Percentiles rank a stretch among this genome's conserved stretches.
phyloP scores from a whole-genome alignment of 2,329 filamentous ascomycete genomes.

The Beauveria varroae region DNA sequence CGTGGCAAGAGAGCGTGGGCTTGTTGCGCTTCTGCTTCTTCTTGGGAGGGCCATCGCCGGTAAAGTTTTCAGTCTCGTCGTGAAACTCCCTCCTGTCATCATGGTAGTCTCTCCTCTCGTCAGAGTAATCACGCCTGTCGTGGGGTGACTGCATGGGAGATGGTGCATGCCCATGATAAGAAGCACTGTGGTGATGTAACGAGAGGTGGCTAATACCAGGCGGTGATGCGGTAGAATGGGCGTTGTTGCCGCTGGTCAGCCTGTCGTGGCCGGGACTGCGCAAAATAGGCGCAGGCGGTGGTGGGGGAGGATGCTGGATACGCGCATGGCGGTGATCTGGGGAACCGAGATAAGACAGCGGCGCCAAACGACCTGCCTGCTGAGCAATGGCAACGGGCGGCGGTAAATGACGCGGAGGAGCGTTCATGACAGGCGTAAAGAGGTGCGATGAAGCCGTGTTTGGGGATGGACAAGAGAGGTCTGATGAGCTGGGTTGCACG shows the following conservation, averaged over 20 bases:
- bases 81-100: constrained; percentile 8
- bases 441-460: background rate
- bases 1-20: constrained; percentile 69
- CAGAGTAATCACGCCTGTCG: background rate
- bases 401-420: constrained; percentile 8
- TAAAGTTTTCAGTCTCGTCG: constrained; percentile 7
- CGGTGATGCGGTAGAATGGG: constrained; percentile 5
- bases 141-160: constrained; percentile 1
- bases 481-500: background rate
- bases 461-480: background rate
- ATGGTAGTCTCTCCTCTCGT: constrained; percentile 3
- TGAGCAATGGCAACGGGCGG: constrained; percentile 10
- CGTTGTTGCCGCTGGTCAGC: background rate
- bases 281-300: constrained; percentile 2
- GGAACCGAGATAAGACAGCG: constrained; percentile 6
- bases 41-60: constrained; percentile 35
- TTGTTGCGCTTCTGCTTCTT: constrained; percentile 83
- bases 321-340: constrained; percentile 1
- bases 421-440: background rate
- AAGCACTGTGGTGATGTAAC: constrained; percentile 1
- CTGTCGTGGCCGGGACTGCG: constrained; percentile 7
- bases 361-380: constrained; percentile 10
- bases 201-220: background rate
- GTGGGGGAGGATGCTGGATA: background rate
- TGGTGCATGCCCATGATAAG: constrained; percentile 6